Percentiles rank a stretch among this genome's conserved stretches.
Evolutionary conservation across 306 rosid genomes (phyloP).

Genomic region (Trifolium repens): DNA sequence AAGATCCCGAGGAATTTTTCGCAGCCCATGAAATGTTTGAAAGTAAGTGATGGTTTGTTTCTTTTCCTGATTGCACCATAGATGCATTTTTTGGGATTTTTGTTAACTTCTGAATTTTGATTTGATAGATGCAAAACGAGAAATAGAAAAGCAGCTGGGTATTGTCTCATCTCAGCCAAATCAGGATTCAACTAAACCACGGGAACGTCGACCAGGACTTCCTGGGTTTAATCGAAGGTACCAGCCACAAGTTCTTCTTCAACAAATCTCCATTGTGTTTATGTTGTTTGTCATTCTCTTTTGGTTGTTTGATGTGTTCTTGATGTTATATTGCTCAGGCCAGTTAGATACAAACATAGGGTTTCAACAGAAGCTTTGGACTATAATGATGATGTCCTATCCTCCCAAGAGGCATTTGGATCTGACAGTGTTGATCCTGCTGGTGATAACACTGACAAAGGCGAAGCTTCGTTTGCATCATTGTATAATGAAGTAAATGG

Average conservation of each 20-base stretch:
- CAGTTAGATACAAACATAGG: slow-evolving; percentile 63
- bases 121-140: slow-evolving; percentile 77
- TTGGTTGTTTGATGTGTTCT: slow-evolving; percentile 37
- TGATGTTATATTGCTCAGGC: slow-evolving; percentile 52
- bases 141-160: slow-evolving; percentile 68
- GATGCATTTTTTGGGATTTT: slow-evolving; percentile 11
- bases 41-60: slow-evolving; percentile 55
- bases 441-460: slow-evolving; percentile 44
- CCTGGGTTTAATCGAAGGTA: slow-evolving; percentile 60
- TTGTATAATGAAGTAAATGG: slow-evolving; percentile 54
- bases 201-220: slow-evolving; percentile 76
- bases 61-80: slow-evolving; percentile 5
- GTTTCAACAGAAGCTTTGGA: slow-evolving; percentile 46
- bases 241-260: not conserved
- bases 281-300: slow-evolving; percentile 10
- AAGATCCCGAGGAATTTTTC: slow-evolving; percentile 73
- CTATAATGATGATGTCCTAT: slow-evolving; percentile 41
- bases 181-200: slow-evolving; percentile 49
- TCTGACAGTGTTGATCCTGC: slow-evolving; percentile 44
- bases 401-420: slow-evolving; percentile 59
- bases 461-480: slow-evolving; percentile 33
- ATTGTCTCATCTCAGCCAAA: slow-evolving; percentile 48
- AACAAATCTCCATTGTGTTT: slow-evolving; percentile 30
- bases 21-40: slow-evolving; percentile 63
- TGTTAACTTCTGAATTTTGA: slow-evolving; percentile 36